Base-by-base conservation (phyloP, 2,329 filamentous ascomycete species). In the Apiospora phragmitis region DNA sequence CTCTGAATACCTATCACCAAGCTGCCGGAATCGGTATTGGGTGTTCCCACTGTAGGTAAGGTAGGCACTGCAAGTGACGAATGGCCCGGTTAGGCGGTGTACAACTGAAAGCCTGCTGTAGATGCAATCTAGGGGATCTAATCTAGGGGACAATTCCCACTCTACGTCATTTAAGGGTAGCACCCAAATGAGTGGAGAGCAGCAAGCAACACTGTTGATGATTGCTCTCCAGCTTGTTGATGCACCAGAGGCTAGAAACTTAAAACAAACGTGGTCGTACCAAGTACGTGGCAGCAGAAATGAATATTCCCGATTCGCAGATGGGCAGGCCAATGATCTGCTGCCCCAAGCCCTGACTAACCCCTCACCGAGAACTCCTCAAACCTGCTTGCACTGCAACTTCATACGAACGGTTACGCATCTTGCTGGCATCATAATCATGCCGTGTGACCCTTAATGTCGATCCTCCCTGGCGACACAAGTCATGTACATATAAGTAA, bases 361-460 rank as follows among this genome's bases (percentile, higher is more conserved):
- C 55, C 55, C 55, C 55, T 62, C 55, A 62, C 55, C 24, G 18
- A 3, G 21, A 38, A n/a, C 32, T 38, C 32, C 29, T 38, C 55
- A 62, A 62, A 62, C 55, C 55, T 62, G 55, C 55, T 62, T 62
- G 55, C 55, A 21, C 55, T 62, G 51, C 29, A 21, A 59, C 51
- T 59, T 59, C 51, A 62, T 62, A 35, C 55, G 55, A 9, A 9
- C 55, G 16, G 32, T 18, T n/a, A 38, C 32, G 55, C 55, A 62
- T 62, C 55, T 32, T n/a, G 55, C 55, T 38, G 18, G 32, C 55
- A 62, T 62, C 55, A 62, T 62, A 62, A 9, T n/a, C 55, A 62
- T 38, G 32, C 29, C 8, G 55, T 62, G 55, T 38, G 32, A 62
- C 55, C 55, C 55, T 62, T 29, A 12, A n/a, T 38, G 55, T 24